Evolutionary conservation across 2,329 filamentous ascomycete species (phyloP).

Genomic region (Podosphaera xanthii): DNA sequence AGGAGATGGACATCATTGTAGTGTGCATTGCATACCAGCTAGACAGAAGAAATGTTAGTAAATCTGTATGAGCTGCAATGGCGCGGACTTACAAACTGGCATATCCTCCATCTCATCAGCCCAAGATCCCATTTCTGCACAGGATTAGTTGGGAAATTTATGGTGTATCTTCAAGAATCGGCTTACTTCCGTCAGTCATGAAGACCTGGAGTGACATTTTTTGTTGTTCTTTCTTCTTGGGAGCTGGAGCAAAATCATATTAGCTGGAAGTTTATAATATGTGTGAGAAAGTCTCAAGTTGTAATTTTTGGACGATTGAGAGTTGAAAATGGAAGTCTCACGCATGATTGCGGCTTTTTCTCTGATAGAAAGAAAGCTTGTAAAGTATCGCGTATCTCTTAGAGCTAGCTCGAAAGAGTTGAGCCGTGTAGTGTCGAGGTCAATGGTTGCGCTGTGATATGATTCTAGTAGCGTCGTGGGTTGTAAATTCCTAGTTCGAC

Average conservation of each 20-base stretch:
- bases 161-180: conserved; percentile 8
- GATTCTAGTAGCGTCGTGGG: too few relatives aligned
- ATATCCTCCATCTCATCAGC: conserved; percentile 92
- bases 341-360: conserved; percentile 36
- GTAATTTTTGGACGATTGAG: background rate
- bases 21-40: conserved; percentile 15
- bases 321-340: conserved; percentile 18
- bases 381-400: too few relatives aligned
- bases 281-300: too few relatives aligned
- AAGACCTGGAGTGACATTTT: conserved; percentile 97
- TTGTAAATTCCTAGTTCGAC: too few relatives aligned
- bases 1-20: background rate
- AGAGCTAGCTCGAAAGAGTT: too few relatives aligned
- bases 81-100: conserved; percentile 16
- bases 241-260: conserved; percentile 36
- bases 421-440: too few relatives aligned
- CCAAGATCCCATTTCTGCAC: conserved; percentile 64
- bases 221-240: conserved; percentile 71
- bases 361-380: conserved; percentile 6
- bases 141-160: conserved; percentile 21
- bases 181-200: conserved; percentile 74
- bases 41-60: conserved; percentile 10
- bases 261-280: conserved; percentile 17
- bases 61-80: background rate
- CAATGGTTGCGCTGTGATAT: too few relatives aligned